Conservation (phyloP, 2,329 filamentous ascomycete genomes). For the Diplodia sapinea region DNA sequence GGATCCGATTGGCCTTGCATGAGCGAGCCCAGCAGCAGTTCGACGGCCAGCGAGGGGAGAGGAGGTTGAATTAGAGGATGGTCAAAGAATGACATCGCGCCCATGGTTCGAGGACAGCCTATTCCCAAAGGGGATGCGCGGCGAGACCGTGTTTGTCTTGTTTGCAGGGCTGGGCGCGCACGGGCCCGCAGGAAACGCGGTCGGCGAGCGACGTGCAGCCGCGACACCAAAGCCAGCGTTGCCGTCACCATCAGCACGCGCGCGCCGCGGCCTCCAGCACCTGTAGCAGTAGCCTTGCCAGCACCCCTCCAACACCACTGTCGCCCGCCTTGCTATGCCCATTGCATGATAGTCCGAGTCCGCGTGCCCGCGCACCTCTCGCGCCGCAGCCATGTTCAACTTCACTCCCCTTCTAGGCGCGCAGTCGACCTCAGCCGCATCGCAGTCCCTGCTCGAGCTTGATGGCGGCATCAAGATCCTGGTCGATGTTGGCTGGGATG, state of each 20-base stretch:
- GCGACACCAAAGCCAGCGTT: conserved; percentile 15
- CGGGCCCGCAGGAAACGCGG: conserved; percentile 19
- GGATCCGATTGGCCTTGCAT: background rate
- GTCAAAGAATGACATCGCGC: conserved; percentile 17
- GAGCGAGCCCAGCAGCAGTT: background rate
- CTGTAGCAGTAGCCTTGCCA: conserved; percentile 24
- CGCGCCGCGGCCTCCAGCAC: conserved; percentile 13
- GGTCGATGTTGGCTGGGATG: conserved; percentile 95
- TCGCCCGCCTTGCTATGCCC: conserved; percentile 13
- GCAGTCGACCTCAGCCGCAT: conserved; percentile 82
- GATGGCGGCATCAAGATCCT: conserved; percentile 96
- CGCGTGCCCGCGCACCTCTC: conserved; percentile 21
- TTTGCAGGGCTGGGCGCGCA: conserved; percentile 9
- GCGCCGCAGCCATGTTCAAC: conserved; percentile 75
- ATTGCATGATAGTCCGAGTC: conserved; percentile 15
- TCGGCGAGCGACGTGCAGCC: background rate
- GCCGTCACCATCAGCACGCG: conserved; percentile 20
- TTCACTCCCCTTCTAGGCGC: conserved; percentile 93
- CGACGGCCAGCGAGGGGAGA: background rate
- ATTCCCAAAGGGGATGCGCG: conserved; percentile 2
- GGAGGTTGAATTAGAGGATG: conserved; percentile 26
- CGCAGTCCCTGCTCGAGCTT: conserved; percentile 94
- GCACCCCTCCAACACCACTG: background rate
- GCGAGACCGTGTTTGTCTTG: background rate
- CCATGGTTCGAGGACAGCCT: background rate